Evolutionary conservation across 78 protist species (phyloP).

Genomic region (Guillardia theta): DNA sequence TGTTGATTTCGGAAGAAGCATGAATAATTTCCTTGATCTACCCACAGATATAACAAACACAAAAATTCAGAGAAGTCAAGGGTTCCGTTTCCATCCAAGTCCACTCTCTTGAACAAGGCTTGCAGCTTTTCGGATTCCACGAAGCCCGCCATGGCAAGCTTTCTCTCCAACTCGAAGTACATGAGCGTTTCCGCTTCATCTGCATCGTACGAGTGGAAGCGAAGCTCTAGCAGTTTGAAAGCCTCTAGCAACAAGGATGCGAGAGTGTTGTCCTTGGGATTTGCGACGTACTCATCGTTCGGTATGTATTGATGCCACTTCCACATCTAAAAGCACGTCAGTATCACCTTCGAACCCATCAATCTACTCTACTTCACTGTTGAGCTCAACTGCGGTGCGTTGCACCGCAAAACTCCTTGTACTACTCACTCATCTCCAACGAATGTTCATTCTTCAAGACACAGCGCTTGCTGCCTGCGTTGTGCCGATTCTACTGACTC

Average conservation of each 20-base stretch:
- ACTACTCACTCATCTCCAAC: no score
- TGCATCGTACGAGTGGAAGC: background rate
- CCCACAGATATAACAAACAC: background rate
- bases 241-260: background rate
- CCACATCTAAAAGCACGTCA: no score
- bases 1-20: background rate
- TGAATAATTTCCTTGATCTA: background rate
- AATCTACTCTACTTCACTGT: no score
- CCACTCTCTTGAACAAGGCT: background rate
- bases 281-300: background rate
- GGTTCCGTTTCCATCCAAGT: background rate
- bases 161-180: background rate
- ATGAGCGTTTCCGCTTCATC: background rate
- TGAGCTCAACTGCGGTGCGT: no score
- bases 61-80: slow-evolving; percentile 2
- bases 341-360: no score
- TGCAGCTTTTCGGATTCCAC: background rate
- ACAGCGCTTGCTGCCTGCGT: no score
- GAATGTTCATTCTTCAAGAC: no score
- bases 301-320: no score
- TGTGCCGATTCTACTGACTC: no score
- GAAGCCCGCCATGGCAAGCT: background rate
- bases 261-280: background rate
- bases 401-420: no score
- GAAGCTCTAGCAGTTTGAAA: background rate